Evolutionary conservation across 163 green algal species (phyloP).

Genomic region (Chlorella variabilis): DNA sequence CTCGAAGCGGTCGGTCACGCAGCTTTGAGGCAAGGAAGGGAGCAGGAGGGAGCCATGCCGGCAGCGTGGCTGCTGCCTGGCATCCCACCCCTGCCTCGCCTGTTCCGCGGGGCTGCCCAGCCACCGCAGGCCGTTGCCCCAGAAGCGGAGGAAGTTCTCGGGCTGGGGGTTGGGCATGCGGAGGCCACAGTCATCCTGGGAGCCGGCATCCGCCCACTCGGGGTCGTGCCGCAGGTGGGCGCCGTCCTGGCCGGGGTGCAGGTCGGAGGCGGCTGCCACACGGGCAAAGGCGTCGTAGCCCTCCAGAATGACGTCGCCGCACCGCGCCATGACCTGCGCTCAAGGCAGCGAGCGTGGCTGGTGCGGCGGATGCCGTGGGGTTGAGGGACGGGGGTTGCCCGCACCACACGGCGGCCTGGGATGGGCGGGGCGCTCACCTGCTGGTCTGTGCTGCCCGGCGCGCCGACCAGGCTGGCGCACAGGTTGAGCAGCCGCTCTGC

Average conservation of each 20-base stretch:
- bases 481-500: slow-evolving; percentile 6
- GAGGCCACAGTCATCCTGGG: too few species aligned
- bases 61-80: too few species aligned
- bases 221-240: not conserved
- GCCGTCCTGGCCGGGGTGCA: not conserved
- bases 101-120: slow-evolving; percentile 1
- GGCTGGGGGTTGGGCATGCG: not conserved
- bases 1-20: too few species aligned
- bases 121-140: slow-evolving; percentile 4
- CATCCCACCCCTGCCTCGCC: not conserved
- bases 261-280: not conserved
- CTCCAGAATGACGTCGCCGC: not conserved
- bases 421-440: too few species aligned
- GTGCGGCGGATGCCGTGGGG: too few species aligned
- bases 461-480: not conserved
- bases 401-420: too few species aligned
- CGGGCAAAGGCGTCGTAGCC: not conserved
- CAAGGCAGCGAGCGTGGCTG: not conserved
- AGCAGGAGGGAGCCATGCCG: too few species aligned
- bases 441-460: not conserved
- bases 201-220: not conserved
- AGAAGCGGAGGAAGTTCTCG: not conserved
- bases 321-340: not conserved
- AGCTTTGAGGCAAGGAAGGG: too few species aligned
- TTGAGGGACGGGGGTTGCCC: too few species aligned